phyloP scores from a whole-genome alignment of 352 stramenopile species.

The Phytophthora brassicae region DNA sequence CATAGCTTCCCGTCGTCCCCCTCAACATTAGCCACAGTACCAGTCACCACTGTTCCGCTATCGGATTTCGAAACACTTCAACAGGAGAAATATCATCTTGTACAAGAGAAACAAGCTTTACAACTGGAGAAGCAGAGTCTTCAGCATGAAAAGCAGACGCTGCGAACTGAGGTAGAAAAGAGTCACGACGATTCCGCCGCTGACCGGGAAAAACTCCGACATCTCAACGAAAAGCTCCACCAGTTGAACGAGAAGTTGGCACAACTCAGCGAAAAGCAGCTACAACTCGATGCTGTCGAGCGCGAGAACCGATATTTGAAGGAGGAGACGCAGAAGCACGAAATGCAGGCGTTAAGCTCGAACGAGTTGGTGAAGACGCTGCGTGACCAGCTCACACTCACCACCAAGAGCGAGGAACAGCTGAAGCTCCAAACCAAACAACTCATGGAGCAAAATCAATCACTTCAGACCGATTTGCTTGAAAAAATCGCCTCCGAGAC shows the following conservation, averaged over 20 bases:
- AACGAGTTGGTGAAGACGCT: conserved; percentile 59
- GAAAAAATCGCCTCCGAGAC: conserved; percentile 70
- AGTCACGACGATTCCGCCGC: conserved; percentile 12
- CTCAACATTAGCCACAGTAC: conserved; percentile 1
- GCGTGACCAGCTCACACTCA: conserved; percentile 52
- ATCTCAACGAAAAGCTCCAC: conserved; percentile 47
- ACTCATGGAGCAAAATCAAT: conserved; percentile 71
- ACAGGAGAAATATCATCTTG: conserved; percentile 31
- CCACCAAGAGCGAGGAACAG: conserved; percentile 62
- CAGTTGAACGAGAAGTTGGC: conserved; percentile 32
- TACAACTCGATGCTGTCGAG: conserved; percentile 45
- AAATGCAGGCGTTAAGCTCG: conserved; percentile 59
- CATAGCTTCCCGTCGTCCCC: conserved; percentile 10
- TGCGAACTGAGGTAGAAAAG: conserved; percentile 25
- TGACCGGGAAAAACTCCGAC: conserved; percentile 30
- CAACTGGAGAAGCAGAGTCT: conserved; percentile 43
- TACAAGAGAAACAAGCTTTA: conserved; percentile 35
- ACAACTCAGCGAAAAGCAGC: conserved; percentile 41
- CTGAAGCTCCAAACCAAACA: conserved; percentile 71
- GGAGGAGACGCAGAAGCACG: conserved; percentile 58
- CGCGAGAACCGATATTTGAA: conserved; percentile 61
- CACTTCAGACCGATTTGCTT: conserved; percentile 60
- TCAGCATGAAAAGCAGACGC: conserved; percentile 34
- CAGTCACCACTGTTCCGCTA: conserved; percentile 15
- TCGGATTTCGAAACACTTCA: conserved; percentile 44